Percentiles rank a stretch among this genome's conserved stretches.
phyloP scores from a whole-genome alignment of 176 grass and related monocot genomes.

The Zoysia pacifica region DNA sequence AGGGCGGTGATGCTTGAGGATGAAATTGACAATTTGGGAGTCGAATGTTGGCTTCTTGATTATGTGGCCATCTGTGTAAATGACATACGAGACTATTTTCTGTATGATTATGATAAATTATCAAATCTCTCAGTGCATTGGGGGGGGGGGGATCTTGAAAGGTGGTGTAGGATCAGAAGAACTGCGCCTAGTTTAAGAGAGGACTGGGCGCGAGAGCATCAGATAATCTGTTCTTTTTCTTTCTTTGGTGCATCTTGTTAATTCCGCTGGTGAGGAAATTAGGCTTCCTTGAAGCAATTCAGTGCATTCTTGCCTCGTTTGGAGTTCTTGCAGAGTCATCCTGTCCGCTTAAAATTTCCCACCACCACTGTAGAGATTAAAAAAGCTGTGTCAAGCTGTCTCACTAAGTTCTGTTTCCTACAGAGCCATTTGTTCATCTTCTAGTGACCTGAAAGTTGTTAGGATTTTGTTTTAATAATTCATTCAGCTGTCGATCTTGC shows the following conservation, averaged over 20 bases:
- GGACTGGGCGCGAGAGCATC: not conserved
- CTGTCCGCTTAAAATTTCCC: not conserved
- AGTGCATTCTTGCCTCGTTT: not conserved
- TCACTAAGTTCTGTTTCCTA: not conserved
- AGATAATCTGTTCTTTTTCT: not conserved
- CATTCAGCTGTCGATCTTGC: not conserved
- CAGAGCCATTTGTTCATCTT: not conserved
- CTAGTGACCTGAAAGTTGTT: conserved; percentile 19
- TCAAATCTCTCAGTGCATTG: too few relatives aligned
- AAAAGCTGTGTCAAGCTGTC: not conserved
- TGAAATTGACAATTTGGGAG: too few relatives aligned
- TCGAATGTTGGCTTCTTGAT: too few relatives aligned
- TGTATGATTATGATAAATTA: too few relatives aligned
- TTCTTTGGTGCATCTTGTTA: conserved; percentile 8
- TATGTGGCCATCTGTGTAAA: too few relatives aligned
- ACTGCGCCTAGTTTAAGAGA: not conserved
- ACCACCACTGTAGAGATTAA: conserved; percentile 1
- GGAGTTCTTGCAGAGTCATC: not conserved
- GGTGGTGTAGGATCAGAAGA: conserved; percentile 9
- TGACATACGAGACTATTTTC: too few relatives aligned
- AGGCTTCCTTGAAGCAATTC: conserved; percentile 4
- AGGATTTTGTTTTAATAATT: not conserved
- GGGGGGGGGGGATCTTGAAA: conserved; percentile 25
- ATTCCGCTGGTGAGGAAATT: not conserved
- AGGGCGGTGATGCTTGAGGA: not conserved